Base-by-base conservation (phyloP, 2,329 filamentous ascomycete genomes). In the Erysiphe pulchra region DNA sequence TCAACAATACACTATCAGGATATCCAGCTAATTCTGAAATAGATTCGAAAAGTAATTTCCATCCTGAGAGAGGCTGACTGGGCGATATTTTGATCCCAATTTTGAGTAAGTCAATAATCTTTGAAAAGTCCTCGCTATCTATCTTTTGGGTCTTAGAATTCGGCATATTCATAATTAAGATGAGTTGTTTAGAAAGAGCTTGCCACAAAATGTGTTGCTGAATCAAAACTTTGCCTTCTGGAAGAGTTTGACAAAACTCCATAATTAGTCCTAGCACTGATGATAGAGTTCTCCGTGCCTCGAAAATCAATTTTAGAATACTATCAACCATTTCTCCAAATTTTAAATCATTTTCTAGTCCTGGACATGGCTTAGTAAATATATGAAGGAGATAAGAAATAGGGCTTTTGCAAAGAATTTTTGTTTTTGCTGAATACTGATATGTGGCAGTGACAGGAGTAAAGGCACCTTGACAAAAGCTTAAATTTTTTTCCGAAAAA, bases 31-130 rank as follows among this genome's bases (percentile, higher is more conserved):
- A 69, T 9, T 66, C 60, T 2, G 70, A 63, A 9, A 82, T 61
- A 0, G 65, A 59, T 9, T 69, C 62, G 45, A 82, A 73, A 0
- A 87, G 62, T 0, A 64, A 48, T 44, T 58, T 56, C 66, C 67
- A 70, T 37, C 58, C 56, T 11, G 57, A 42, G 9, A 56, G 40
- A 31, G 56, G 52, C 39, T 50, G 44, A 14, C 44, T 37, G 8
- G 51, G 51, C 45, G 54, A 58, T 1, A 63, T 61, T 30, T 60
- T 59, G 42, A 80, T 57, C 16, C 80, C 75, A 51, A 68, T 63
- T 53, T 77, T 69, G 2, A 92, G 65, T 32, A 92, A 69, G 16
- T 70, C 75, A 14, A 77, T 67, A 20, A 80, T 63, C 45, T 79
- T 73, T 9, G 79, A 75, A 46, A 77, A 58, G 33, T 72, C 63